phyloP scores from a whole-genome alignment of 352 stramenopile genomes.

The Globisporangium splendens region DNA sequence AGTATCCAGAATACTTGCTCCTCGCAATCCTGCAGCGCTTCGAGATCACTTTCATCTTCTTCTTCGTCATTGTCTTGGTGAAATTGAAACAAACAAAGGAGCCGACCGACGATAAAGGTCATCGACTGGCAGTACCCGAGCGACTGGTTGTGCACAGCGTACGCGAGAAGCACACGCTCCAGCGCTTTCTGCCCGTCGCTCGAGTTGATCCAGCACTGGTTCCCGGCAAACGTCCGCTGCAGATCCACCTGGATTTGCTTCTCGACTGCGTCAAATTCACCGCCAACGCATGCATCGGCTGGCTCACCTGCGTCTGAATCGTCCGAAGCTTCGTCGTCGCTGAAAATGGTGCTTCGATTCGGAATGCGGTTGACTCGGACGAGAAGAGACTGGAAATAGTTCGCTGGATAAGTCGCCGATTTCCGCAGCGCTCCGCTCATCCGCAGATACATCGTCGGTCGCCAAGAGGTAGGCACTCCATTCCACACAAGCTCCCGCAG shows the following conservation, averaged over 20 bases:
- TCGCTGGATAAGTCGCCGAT: constrained; percentile 12
- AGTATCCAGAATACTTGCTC: constrained; percentile 66
- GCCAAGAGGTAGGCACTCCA: constrained; percentile 42
- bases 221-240: constrained; percentile 63
- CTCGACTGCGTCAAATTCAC: constrained; percentile 30
- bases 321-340: no score
- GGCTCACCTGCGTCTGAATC: no score
- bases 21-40: constrained; percentile 15
- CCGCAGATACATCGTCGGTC: constrained; percentile 37
- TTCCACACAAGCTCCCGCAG: constrained; percentile 41
- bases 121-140: constrained; percentile 90
- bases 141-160: constrained; percentile 68
- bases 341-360: constrained; percentile 2
- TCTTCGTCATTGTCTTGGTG: not conserved
- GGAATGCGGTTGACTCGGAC: no score
- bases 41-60: not conserved
- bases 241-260: constrained; percentile 65
- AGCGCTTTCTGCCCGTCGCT: constrained; percentile 38
- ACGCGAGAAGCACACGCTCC: constrained; percentile 69
- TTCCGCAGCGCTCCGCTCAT: constrained; percentile 37
- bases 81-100: constrained; percentile 52
- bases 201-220: constrained; percentile 65
- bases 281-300: constrained; percentile 1
- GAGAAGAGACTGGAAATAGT: constrained; percentile 37
- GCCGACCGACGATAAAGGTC: constrained; percentile 81